Evolutionary conservation across 2,329 filamentous ascomycete genomes (phyloP).

Genomic region (Rhynchosporium agropyri): DNA sequence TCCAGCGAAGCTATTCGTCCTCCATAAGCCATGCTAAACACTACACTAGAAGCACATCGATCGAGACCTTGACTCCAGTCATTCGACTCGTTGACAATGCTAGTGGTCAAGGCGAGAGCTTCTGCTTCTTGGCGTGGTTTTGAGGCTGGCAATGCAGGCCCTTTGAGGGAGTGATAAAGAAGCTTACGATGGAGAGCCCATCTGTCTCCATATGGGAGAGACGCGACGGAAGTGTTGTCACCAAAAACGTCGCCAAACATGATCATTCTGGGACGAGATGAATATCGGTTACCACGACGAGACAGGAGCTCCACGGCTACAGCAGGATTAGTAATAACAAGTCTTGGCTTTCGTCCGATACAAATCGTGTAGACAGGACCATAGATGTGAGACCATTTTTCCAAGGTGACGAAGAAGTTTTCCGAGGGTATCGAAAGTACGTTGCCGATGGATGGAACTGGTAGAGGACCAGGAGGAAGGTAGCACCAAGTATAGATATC

Average conservation of each 20-base stretch:
- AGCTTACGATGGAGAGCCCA: constrained; percentile 15
- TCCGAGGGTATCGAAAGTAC: constrained; percentile 10
- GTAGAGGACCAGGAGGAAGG: constrained; percentile 15
- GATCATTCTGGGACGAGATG: constrained; percentile 13
- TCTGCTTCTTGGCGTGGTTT: constrained; percentile 18
- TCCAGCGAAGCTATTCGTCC: constrained; percentile 17
- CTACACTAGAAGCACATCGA: constrained; percentile 15
- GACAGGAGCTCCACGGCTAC: constrained; percentile 13
- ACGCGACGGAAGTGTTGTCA: background rate
- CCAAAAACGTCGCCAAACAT: constrained; percentile 11
- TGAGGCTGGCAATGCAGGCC: constrained; percentile 9
- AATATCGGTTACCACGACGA: constrained; percentile 15
- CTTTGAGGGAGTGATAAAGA: constrained; percentile 15
- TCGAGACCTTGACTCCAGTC: constrained; percentile 11
- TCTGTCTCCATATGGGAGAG: constrained; percentile 12
- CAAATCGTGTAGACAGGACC: constrained; percentile 17
- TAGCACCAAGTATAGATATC: constrained; percentile 12
- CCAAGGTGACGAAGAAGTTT: constrained; percentile 11
- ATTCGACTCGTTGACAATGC: background rate
- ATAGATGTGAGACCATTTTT: constrained; percentile 14
- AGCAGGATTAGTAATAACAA: constrained; percentile 11
- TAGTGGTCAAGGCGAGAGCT: background rate
- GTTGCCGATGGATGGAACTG: constrained; percentile 16
- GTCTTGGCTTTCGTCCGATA: constrained; percentile 1
- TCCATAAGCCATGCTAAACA: constrained; percentile 18